Percentiles rank a stretch among this genome's conserved stretches.
Conservation (phyloP, 148 eudicot genomes). For the Rhododendron vialii region DNA sequence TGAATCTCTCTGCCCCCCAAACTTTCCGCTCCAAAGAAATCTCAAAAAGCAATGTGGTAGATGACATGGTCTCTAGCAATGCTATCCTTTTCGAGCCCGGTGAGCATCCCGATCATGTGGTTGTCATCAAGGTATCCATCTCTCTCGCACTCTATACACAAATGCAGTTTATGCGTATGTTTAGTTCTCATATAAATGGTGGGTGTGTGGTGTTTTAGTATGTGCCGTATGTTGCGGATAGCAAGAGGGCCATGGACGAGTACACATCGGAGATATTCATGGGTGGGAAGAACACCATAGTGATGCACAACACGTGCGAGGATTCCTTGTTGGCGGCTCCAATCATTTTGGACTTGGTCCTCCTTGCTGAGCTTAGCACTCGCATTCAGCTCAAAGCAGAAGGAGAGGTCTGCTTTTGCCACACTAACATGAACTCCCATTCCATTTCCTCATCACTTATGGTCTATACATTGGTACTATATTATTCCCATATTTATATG, state of each 20-base stretch:
- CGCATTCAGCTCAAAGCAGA: conserved; percentile 93
- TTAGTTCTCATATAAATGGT: background rate
- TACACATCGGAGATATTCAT: conserved; percentile 97
- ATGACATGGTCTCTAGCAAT: conserved; percentile 97
- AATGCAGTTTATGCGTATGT: no score
- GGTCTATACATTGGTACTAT: no score
- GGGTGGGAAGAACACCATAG: conserved; percentile 93
- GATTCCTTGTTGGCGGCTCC: conserved; percentile 97
- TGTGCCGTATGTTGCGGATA: conserved; percentile 95
- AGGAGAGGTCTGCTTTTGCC: conserved; percentile 46
- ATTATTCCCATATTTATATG: no score
- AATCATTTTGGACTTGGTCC: conserved; percentile 87
- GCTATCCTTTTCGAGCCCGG: conserved; percentile 91
- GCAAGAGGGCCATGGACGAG: conserved; percentile 99
- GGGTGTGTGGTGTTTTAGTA: conserved; percentile 35
- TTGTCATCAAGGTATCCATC: conserved; percentile 83
- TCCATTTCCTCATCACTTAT: background rate
- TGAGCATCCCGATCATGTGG: conserved; percentile 98
- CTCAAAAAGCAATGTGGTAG: conserved; percentile 97
- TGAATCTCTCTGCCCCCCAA: conserved; percentile 97
- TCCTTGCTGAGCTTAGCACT: conserved; percentile 87
- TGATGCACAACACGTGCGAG: conserved; percentile 94
- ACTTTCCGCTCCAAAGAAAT: conserved; percentile 97
- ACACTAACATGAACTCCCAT: background rate
- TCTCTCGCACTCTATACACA: no score